Evolutionary conservation across 805 yeast species (phyloP), one percentile per base, ranked within the genome.

Genomic region (Yamadazyma endophytica): DNA sequence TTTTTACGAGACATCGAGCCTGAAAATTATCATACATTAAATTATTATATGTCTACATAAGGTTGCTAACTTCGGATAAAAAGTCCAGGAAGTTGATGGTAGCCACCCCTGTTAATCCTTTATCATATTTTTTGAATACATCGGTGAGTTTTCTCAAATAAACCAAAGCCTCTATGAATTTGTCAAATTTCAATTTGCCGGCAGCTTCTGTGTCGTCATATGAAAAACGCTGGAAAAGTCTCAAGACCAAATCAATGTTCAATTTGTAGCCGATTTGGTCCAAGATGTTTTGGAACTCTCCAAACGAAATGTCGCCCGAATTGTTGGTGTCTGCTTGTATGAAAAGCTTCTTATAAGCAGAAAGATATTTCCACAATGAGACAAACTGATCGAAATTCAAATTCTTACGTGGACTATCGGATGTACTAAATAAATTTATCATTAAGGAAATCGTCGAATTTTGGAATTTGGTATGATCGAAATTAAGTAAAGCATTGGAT

Each of bases 71-170:
- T 43, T 75, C 79, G 40, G 75, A 77, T 35, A 79, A 72, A 43
- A 78, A 79, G 48, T 79, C 82, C 51, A 76, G 78, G 48, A 77
- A 79, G 16, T 74, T 74, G 8, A 79, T 73, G 0, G 78, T 71
- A 2, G 85, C 86, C 24, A 77, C 68, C 2, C 95, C 95, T 29
- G 82, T 79, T 27, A 82, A 72, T 40, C 82, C 87, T 9, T 68
- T 60, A 52, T 86, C 95, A 52, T 73, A 83, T 49, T 78, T 79
- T 47, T 83, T 82, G 64, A 86, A 86, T 9, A 80, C 67, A 49
- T 82, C 88, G 1, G 95, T 84, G 41, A 83, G 70, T 40, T 85
- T 74, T 50, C 85, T 70, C 43, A 86, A 64, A 70, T 85, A 82
- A 12, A 85, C 82, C 43, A 86, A 68, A 32, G 84, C 70, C 51